A percentile compares a stretch with the other conserved stretches of the same genome.
Conservation (phyloP, 2,329 filamentous ascomycete species). For the Moelleriella libera region DNA sequence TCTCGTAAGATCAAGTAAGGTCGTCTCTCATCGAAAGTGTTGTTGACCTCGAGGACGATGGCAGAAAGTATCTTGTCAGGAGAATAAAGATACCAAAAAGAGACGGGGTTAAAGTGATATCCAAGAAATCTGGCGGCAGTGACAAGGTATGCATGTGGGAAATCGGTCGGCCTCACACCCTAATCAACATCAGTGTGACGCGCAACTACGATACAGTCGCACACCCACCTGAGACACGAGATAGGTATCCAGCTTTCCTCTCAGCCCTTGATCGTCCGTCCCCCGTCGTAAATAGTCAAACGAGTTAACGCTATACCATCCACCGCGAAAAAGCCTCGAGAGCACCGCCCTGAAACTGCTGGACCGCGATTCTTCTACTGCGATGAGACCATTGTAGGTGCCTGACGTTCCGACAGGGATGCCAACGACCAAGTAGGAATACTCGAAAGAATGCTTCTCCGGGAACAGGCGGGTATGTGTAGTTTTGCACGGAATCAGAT, state of each 20-base stretch:
- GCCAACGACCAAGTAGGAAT: constrained; percentile 57
- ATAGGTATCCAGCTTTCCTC: constrained; percentile 47
- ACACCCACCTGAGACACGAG: constrained; percentile 38
- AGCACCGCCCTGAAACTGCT: not conserved
- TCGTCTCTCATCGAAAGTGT: constrained; percentile 59
- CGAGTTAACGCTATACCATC: constrained; percentile 46
- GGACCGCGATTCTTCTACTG: constrained; percentile 18
- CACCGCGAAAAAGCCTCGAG: constrained; percentile 2
- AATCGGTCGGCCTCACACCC: constrained; percentile 42
- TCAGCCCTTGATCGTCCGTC: constrained; percentile 34
- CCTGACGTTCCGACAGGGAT: constrained; percentile 51
- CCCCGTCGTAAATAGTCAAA: constrained; percentile 48
- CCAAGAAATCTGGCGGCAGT: constrained; percentile 57
- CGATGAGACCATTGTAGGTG: constrained; percentile 39
- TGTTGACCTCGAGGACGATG: constrained; percentile 62
- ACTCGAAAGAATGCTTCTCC: constrained; percentile 51
- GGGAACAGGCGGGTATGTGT: constrained; percentile 55
- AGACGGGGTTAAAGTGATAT: constrained; percentile 62
- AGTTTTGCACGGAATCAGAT: constrained; percentile 51
- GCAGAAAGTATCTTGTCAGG: constrained; percentile 39
- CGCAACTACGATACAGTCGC: not conserved
- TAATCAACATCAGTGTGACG: constrained; percentile 17
- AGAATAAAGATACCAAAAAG: constrained; percentile 68
- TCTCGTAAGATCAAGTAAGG: constrained; percentile 15
- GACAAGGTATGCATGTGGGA: constrained; percentile 55